Evolutionary conservation across 306 rosid genomes (phyloP).

Genomic region (Elaeagnus macrophylla): DNA sequence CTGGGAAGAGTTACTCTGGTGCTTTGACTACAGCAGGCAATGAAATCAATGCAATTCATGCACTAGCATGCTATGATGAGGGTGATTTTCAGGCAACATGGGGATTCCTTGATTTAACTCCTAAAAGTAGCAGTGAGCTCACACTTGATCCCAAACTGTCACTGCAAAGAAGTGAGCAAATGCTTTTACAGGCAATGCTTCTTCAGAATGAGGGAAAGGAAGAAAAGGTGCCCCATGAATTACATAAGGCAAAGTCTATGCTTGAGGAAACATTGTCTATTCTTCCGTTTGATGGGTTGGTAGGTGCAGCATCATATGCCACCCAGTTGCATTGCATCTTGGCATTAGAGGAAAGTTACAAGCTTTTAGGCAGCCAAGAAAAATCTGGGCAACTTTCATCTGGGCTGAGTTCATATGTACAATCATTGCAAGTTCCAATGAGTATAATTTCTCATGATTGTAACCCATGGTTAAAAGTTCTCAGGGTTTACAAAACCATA

Average conservation of each 20-base stretch:
- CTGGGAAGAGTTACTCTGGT: slow-evolving; percentile 84
- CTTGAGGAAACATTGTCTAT: slow-evolving; percentile 69
- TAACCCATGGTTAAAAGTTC: slow-evolving; percentile 75
- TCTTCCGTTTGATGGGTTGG: slow-evolving; percentile 83
- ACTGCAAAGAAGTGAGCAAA: slow-evolving; percentile 95
- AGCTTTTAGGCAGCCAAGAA: slow-evolving; percentile 47
- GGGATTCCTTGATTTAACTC: slow-evolving; percentile 91
- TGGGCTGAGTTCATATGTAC: slow-evolving; percentile 48
- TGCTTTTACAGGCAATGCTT: slow-evolving; percentile 91
- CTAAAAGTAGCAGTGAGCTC: slow-evolving; percentile 89
- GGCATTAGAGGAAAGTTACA: slow-evolving; percentile 64
- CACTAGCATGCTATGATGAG: slow-evolving; percentile 82
- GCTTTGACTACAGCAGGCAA: slow-evolving; percentile 90
- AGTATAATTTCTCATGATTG: slow-evolving; percentile 74
- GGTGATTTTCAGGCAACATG: slow-evolving; percentile 81
- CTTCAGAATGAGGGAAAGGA: slow-evolving; percentile 51
- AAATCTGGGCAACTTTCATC: slow-evolving; percentile 37
- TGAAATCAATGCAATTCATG: slow-evolving; percentile 90
- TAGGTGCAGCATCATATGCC: slow-evolving; percentile 70
- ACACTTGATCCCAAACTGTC: slow-evolving; percentile 89
- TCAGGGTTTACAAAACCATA: slow-evolving; percentile 69
- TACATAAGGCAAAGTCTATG: slow-evolving; percentile 83
- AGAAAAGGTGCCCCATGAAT: slow-evolving; percentile 52
- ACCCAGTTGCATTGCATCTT: slow-evolving; percentile 77
- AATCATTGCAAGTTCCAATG: slow-evolving; percentile 43